Base-by-base conservation (phyloP, 352 stramenopile genomes). In the Phytophthora pistaciae region DNA sequence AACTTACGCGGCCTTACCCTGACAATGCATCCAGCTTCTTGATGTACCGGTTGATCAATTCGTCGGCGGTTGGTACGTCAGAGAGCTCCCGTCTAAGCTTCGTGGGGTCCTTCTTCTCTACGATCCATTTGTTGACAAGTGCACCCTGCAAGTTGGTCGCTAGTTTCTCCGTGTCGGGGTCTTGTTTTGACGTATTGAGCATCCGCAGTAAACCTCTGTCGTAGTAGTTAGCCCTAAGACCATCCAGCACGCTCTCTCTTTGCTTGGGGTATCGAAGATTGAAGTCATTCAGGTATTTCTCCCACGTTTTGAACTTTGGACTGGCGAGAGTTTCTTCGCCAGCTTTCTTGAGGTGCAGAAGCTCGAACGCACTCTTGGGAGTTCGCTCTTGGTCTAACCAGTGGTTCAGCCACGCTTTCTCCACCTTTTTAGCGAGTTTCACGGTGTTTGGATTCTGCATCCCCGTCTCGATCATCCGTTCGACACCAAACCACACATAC, bases 291-390 rank as follows among this genome's bases (percentile, higher is more conserved):
- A 56, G 23, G 25, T 56, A 56, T 6, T 36, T 20, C 1, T 3
- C 18, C 50, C 50, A 56, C 11, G 23, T 56, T 56, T 56, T 36
- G 13, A 56, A 56, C 18, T 56, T 56, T 23, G 50, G 50, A 56
- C 14, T 38, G 13, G 50, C 50, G 21, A 56, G 50, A 56, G 23
- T 38, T 4, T 38, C 14, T 36, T 56, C 50, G n/a, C 50, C 50
- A 20, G 23, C 23, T 56, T 40, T 56, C 9, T 56, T 20, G 25
- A 56, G 50, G 11, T 10, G 3, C 50, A 56, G 11, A 11, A 56
- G 40, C 18, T 18, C 20, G 2, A 55, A 55, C 20, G 11, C 48
- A 6, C 33, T 4, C 11, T 55, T 14, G 21, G 48, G 48, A 29
- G 8, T 5, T 18, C 21, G 11, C 20, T 33, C 11, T 31, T 29